Evolutionary conservation across 140 eudicot species (phyloP), one percentile per base, ranked within the genome.

Genomic region (Ambrosia hybrid): DNA sequence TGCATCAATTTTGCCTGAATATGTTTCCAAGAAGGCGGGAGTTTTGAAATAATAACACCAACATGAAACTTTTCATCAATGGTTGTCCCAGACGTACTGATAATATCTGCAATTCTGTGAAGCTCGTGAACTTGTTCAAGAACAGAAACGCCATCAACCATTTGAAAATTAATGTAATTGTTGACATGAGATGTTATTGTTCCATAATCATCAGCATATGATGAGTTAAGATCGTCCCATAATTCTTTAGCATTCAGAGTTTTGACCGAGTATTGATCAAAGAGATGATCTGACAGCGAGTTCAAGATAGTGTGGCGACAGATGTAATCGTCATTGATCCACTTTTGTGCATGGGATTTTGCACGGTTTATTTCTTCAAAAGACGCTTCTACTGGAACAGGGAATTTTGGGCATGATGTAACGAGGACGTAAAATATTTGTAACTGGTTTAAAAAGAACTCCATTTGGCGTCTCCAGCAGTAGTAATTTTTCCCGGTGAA

Each of bases 21-120:
- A 12, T 85, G 90, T 67, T 83, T 92, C 98, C 98, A 92, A 48
- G 95, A 89, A 45, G 95, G 82, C 14, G 98, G 98, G 61, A 92
- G 98, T 78, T 92, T 92, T 16, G 91, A 89, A 63, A 92, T 67
- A 36, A 92, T 87, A 17, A 74, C 80, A 51, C 91, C 82, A 3
- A 79, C 87, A 37, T 89, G 98, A 67, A 92, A 84, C 53, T 77
- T 67, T 66, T 92, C 98, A 72, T 89, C 95, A 14, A 92, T 73
- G 70, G 70, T 51, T 34, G 76, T 82, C 68, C 98, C 98, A 26
- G 83, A 76, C 0, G 89, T 79, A 3, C 67, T 74, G 3, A 92
- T 56, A 16, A 82, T 26, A 66, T 76, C 83, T 26, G 90, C 87
- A 67, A 92, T 89, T 51, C 83, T 77, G 46, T 84, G 84, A 36